Evolutionary conservation across 2,329 filamentous ascomycete species (phyloP).

Genomic region (Massarina eburnea): DNA sequence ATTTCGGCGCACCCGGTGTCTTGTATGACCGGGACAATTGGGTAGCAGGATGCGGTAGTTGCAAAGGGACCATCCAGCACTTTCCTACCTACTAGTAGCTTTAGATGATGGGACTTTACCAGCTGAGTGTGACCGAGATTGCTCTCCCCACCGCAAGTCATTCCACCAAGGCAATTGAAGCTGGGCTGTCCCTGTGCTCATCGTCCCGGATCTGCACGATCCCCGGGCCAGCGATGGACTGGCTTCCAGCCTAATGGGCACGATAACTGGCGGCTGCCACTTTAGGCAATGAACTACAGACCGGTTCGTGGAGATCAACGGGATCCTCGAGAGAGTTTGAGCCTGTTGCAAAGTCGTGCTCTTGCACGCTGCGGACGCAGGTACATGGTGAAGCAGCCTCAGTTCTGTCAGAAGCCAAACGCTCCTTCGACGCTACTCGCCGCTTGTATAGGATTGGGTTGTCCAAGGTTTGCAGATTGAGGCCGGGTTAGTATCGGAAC

Average conservation of each 20-base stretch:
- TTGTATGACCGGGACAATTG: conserved; percentile 16
- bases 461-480: neutral
- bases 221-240: conserved; percentile 27
- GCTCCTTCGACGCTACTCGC: conserved; percentile 3
- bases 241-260: conserved; percentile 35
- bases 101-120: neutral
- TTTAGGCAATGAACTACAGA: conserved; percentile 31
- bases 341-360: conserved; percentile 28
- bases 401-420: conserved; percentile 10
- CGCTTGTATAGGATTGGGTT: conserved; percentile 7
- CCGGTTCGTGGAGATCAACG: conserved; percentile 27
- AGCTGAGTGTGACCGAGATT: conserved; percentile 5
- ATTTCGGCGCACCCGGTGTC: conserved; percentile 17
- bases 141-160: conserved; percentile 1
- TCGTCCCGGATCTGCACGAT: conserved; percentile 33
- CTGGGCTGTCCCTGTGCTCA: conserved; percentile 29
- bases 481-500: conserved; percentile 1
- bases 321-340: conserved; percentile 25
- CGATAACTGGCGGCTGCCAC: conserved; percentile 27
- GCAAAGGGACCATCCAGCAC: conserved; percentile 5
- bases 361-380: conserved; percentile 31
- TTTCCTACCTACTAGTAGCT: conserved; percentile 1
- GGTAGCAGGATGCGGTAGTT: conserved; percentile 15
- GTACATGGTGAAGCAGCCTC: conserved; percentile 20
- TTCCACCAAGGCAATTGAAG: conserved; percentile 8